A percentile compares a stretch with the other conserved stretches of the same genome.
Conservation (phyloP, 768 basidiomycete genomes). For the Boletus huronensis region DNA sequence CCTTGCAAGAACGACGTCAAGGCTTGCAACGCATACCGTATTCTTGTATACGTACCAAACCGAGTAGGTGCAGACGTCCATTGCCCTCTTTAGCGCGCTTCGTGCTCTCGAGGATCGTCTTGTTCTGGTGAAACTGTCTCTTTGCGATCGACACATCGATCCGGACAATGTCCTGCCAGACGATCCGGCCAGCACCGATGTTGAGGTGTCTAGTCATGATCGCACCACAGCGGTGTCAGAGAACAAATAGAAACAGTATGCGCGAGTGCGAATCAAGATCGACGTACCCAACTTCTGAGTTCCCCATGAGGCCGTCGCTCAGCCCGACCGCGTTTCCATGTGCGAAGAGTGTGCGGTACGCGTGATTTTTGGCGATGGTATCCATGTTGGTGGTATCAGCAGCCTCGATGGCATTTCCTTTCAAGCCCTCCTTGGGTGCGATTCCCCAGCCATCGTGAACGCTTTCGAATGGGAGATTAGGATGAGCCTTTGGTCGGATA, state of each 20-base stretch:
- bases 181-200: slow-evolving; percentile 90
- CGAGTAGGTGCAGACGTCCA: slow-evolving; percentile 84
- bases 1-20: slow-evolving; percentile 38
- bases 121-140: slow-evolving; percentile 76
- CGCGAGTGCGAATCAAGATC: neutral
- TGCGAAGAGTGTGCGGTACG: slow-evolving; percentile 69
- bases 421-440: slow-evolving; percentile 57
- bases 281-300: slow-evolving; percentile 92
- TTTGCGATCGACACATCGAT: slow-evolving; percentile 94
- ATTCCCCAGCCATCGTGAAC: slow-evolving; percentile 98
- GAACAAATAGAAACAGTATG: neutral
- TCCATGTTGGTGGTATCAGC: slow-evolving; percentile 89
- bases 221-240: neutral
- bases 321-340: slow-evolving; percentile 92
- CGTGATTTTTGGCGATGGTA: slow-evolving; percentile 71
- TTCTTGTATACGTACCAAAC: slow-evolving; percentile 55
- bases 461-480: slow-evolving; percentile 33
- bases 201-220: slow-evolving; percentile 72
- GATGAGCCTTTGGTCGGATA: neutral
- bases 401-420: slow-evolving; percentile 87
- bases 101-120: slow-evolving; percentile 66
- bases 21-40: neutral
- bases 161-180: slow-evolving; percentile 97
- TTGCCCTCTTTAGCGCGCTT: slow-evolving; percentile 78
- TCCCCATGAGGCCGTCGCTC: slow-evolving; percentile 94